phyloP scores from a whole-genome alignment of 352 stramenopile species.

The Peronospora destructor region DNA sequence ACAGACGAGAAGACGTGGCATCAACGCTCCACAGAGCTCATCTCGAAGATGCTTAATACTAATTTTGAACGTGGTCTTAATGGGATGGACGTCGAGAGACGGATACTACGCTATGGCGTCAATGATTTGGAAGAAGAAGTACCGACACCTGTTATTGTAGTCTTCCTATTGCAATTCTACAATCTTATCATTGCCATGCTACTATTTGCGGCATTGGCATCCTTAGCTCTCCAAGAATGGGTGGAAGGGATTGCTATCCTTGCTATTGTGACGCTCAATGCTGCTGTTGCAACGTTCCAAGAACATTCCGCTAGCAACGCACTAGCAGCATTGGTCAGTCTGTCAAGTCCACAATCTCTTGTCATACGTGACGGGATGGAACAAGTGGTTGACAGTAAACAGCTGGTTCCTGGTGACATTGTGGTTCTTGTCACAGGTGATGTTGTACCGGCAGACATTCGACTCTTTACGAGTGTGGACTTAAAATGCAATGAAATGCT shows the following conservation, averaged over 20 bases:
- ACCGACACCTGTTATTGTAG: conserved; percentile 45
- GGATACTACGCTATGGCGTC: conserved; percentile 37
- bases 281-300: conserved; percentile 50
- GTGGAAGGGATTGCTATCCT: conserved; percentile 69
- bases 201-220: conserved; percentile 48
- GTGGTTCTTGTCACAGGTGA: conserved; percentile 90
- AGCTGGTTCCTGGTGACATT: conserved; percentile 72
- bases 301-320: conserved; percentile 61
- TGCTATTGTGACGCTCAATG: conserved; percentile 59
- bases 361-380: conserved; percentile 60
- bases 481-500: conserved; percentile 91
- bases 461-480: conserved; percentile 80
- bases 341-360: conserved; percentile 58
- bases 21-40: conserved; percentile 33
- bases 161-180: conserved; percentile 75
- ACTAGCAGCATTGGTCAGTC: conserved; percentile 45
- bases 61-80: conserved; percentile 43
- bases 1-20: conserved; percentile 49
- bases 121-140: conserved; percentile 65
- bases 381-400: conserved; percentile 56
- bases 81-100: conserved; percentile 33
- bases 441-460: conserved; percentile 88
- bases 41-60: conserved; percentile 49
- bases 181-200: conserved; percentile 72
- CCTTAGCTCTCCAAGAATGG: conserved; percentile 50